Evolutionary conservation across 116 monocot genomes (phyloP).

Genomic region (Zostera marina): DNA sequence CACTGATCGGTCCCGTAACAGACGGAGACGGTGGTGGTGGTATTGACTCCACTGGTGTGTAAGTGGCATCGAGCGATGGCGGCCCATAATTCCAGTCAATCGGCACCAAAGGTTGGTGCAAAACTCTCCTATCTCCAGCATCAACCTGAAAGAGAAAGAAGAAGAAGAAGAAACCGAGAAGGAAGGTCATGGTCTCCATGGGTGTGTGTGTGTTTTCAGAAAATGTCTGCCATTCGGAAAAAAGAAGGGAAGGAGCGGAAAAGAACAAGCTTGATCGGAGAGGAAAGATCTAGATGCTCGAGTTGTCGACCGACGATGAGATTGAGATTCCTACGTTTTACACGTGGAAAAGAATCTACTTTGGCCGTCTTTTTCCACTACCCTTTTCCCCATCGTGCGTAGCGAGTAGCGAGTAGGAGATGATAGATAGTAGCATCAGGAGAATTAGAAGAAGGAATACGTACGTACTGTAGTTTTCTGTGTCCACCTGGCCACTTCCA

Average conservation of each 20-base stretch:
- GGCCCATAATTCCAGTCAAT: slow-evolving; percentile 67
- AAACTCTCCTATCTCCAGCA: slow-evolving; percentile 25
- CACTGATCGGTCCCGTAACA: not conserved
- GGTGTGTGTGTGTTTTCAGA: no score
- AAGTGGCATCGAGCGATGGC: slow-evolving; percentile 11
- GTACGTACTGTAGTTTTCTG: no score
- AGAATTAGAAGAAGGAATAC: no score
- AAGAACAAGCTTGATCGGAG: no score
- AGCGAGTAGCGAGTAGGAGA: no score
- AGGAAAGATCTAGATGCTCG: not conserved
- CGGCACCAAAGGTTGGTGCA: slow-evolving; percentile 78
- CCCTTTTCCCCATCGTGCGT: not conserved
- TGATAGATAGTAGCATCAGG: no score
- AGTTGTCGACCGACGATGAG: not conserved
- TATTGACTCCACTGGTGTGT: slow-evolving; percentile 9
- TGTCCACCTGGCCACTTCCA: no score
- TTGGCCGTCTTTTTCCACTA: not conserved
- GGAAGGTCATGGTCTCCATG: no score
- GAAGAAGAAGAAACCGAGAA: not conserved
- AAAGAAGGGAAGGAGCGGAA: no score
- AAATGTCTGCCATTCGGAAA: no score
- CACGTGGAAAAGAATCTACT: slow-evolving; percentile 1
- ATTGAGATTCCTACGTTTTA: not conserved
- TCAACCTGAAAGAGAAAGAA: not conserved
- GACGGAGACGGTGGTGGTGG: no score